Percentiles rank a stretch among this genome's conserved stretches.
These are phyloP conservation scores for Arxiozyma slooffiae DNA, from an alignment of 1,139 yeast genomes.

Conservation along the genomic window DNA sequence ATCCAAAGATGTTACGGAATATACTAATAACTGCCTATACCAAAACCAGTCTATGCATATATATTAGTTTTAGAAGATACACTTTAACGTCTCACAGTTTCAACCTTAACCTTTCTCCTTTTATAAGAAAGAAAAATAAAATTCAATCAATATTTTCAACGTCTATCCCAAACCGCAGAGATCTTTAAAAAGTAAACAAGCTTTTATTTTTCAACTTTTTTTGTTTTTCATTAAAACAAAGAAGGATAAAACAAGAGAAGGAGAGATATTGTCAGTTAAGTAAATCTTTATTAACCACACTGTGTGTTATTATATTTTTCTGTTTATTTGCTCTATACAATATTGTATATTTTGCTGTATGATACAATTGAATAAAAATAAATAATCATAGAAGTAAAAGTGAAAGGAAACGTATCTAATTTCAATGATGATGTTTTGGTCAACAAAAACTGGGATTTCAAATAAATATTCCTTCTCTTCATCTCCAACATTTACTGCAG, in stretches of 20 bases:
- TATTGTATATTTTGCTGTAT: too few species aligned
- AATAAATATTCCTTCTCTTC: constrained; percentile 65
- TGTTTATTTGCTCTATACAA: too few species aligned
- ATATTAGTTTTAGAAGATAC: too few species aligned
- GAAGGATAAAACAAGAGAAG: not conserved
- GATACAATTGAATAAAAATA: not conserved
- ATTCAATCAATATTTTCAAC: not conserved
- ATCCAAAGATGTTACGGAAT: too few species aligned
- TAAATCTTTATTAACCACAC: not conserved
- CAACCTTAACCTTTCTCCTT: not conserved
- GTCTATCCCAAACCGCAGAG: not conserved
- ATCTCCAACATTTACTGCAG: constrained; percentile 63
- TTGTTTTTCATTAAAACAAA: not conserved
- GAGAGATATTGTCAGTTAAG: not conserved
- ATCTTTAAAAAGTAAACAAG: not conserved
- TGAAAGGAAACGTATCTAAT: not conserved
- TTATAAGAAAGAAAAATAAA: too few species aligned
- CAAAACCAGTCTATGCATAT: not conserved
- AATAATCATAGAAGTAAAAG: not conserved
- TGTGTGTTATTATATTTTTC: not conserved
- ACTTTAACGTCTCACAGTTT: not conserved
- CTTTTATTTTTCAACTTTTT: not conserved
- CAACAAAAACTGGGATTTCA: constrained; percentile 55
- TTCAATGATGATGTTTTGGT: constrained; percentile 25
- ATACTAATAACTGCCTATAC: not conserved